These are phyloP conservation scores for Auricularia sp. DNA, from an alignment of 768 basidiomycete species.

Conservation along the genomic window DNA sequence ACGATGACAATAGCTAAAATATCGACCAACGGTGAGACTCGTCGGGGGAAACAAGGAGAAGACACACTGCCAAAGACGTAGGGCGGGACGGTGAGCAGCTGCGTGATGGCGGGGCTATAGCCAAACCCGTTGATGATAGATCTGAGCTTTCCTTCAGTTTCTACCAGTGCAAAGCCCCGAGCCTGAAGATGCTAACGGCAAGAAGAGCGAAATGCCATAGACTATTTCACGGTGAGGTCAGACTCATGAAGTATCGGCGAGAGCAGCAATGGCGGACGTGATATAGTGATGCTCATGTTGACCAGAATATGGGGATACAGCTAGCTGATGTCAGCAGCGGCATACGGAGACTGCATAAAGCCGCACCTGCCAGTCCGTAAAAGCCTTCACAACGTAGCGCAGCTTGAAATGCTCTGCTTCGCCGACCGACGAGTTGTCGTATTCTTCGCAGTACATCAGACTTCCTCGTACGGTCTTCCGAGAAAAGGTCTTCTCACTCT, in stretches of 20 bases:
- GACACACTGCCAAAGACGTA: slow-evolving; percentile 6
- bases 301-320: slow-evolving; percentile 48
- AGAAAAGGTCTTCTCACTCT: slow-evolving; percentile 31
- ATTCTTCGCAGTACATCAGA: slow-evolving; percentile 26
- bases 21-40: not conserved
- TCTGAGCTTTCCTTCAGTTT: slow-evolving; percentile 20
- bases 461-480: no score
- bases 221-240: slow-evolving; percentile 28
- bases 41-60: not conserved
- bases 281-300: slow-evolving; percentile 48
- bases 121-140: slow-evolving; percentile 47
- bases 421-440: slow-evolving; percentile 44
- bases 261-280: slow-evolving; percentile 36
- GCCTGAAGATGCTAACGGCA: slow-evolving; percentile 38
- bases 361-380: slow-evolving; percentile 54
- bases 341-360: not conserved
- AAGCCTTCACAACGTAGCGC: slow-evolving; percentile 42
- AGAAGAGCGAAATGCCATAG: slow-evolving; percentile 61
- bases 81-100: slow-evolving; percentile 10
- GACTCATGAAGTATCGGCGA: not conserved
- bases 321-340: slow-evolving; percentile 11
- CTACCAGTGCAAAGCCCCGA: no score
- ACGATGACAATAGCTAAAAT: not conserved
- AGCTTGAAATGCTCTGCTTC: slow-evolving; percentile 53
- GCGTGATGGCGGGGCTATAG: slow-evolving; percentile 5